Base-by-base conservation (phyloP, 2,329 filamentous ascomycete species). In the Trichoderma sp. region DNA sequence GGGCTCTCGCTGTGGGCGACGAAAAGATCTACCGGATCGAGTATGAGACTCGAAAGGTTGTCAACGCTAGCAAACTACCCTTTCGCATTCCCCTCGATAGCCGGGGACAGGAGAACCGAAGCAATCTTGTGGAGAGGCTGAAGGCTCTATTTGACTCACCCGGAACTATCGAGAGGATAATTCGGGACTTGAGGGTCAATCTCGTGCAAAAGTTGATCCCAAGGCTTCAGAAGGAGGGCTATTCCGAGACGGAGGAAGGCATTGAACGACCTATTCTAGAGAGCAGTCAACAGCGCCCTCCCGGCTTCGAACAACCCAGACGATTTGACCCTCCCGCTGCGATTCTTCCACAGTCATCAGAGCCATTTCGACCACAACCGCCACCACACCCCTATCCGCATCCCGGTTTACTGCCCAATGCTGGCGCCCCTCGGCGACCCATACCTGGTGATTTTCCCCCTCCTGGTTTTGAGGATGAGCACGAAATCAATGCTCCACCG, bases 401-500 rank as follows among this genome's bases (percentile, higher is more conserved):
- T 23, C 92, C 92, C 1, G 91, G 92, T 77, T 91, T 89, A 20
- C 86, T 92, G 47, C 89, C 87, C 3, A n/a, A 9, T 8, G 87
- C 84, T 2, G 85, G 87, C 34, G 87, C 87, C 17, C 77, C 75
- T 8, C 89, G 86, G 0, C 84, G 72, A 73, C 1, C 94, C 59
- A 53, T 62, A 12, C 47, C 53, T 5, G 90, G 86, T 11, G 93
- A 95, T 75, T 94, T 97, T 75, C 89, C 92, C 0, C 95, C 95
- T 0, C 96, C 96, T 0, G 93, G 89, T 23, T 98, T 98, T 75
- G 96, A 98, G 75, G 95, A 99, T 79, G 94, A 98, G 78, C 91
- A 94, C 77, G 93, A 98, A 74, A 87, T 98, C 72, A 90, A 93
- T 73, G 86, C 90, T 1, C 92, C 90, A 55, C 77, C 78, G 12